phyloP scores from a whole-genome alignment of 495 filamentous ascomycete genomes.

The Parathielavia hyrcaniae region DNA sequence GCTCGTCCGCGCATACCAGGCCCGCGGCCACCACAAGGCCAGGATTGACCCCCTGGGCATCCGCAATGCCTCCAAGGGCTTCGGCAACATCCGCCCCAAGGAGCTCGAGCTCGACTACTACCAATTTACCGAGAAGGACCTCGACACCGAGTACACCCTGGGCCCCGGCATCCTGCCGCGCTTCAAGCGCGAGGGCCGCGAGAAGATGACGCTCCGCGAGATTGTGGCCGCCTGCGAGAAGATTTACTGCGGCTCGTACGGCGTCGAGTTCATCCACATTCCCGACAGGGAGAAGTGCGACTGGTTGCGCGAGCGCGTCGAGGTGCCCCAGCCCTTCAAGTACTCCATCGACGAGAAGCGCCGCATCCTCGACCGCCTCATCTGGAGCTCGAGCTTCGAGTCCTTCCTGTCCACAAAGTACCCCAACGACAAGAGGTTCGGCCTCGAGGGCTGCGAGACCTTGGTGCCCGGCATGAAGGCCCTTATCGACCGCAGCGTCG shows the following conservation, averaged over 20 bases:
- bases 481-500: conserved; percentile 93
- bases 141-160: conserved; percentile 85
- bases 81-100: conserved; percentile 81
- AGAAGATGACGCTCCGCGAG: conserved; percentile 94
- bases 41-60: conserved; percentile 96
- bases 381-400: conserved; percentile 97
- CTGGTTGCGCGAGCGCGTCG: conserved; percentile 90
- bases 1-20: conserved; percentile 92
- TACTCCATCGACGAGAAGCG: conserved; percentile 97
- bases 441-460: conserved; percentile 92
- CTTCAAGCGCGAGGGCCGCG: conserved; percentile 76
- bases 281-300: conserved; percentile 96
- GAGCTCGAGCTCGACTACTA: conserved; percentile 92
- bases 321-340: conserved; percentile 88
- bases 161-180: conserved; percentile 94
- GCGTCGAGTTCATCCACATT: conserved; percentile 97
- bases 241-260: conserved; percentile 94
- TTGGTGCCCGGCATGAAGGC: conserved; percentile 99
- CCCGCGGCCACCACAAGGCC: conserved; percentile 95
- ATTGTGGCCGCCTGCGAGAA: conserved; percentile 90
- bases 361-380: conserved; percentile 90
- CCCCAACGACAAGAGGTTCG: conserved; percentile 99
- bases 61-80: conserved; percentile 74
- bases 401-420: conserved; percentile 91
- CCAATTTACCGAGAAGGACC: conserved; percentile 87